These are phyloP conservation scores for Pseudogymnoascus sp. DNA, from an alignment of 2,329 filamentous ascomycete genomes.

Conservation along the genomic window DNA sequence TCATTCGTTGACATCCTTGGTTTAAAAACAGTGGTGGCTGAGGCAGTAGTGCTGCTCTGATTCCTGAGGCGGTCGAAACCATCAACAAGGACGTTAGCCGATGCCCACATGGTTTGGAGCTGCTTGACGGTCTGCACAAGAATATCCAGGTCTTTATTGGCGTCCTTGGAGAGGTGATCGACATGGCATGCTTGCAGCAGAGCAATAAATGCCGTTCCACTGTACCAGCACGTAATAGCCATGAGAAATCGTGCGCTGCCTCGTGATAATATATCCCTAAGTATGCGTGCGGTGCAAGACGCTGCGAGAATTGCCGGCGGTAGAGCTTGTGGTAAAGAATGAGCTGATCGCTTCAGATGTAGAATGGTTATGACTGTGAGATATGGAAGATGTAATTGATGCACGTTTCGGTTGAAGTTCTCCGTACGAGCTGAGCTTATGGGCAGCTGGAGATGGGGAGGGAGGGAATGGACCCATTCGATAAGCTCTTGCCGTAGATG, in stretches of 20 bases:
- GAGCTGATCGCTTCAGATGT: conserved; percentile 29
- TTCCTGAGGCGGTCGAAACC: conserved; percentile 26
- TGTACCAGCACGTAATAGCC: conserved; percentile 37
- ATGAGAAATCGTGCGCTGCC: conserved; percentile 34
- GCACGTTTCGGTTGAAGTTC: conserved; percentile 33
- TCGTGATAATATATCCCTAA: conserved; percentile 32
- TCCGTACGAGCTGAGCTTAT: conserved; percentile 24
- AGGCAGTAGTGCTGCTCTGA: conserved; percentile 10
- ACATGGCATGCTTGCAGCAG: conserved; percentile 33
- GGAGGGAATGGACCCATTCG: conserved; percentile 30
- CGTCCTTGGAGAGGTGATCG: conserved; percentile 24
- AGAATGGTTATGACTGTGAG: conserved; percentile 35
- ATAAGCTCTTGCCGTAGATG: conserved; percentile 29
- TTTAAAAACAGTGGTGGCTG: not conserved
- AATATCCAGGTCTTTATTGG: conserved; percentile 29
- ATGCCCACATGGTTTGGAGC: conserved; percentile 30
- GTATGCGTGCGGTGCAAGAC: conserved; percentile 32
- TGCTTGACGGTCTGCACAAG: conserved; percentile 28
- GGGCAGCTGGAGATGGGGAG: conserved; percentile 28
- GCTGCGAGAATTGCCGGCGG: conserved; percentile 32
- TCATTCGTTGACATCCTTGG: not conserved
- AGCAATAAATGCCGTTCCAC: conserved; percentile 34
- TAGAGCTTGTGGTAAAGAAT: conserved; percentile 31
- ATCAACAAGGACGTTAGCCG: conserved; percentile 28
- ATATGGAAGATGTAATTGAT: conserved; percentile 36